Base-by-base conservation (phyloP, 1,139 yeast species). In the Suhomyces terraborum region DNA sequence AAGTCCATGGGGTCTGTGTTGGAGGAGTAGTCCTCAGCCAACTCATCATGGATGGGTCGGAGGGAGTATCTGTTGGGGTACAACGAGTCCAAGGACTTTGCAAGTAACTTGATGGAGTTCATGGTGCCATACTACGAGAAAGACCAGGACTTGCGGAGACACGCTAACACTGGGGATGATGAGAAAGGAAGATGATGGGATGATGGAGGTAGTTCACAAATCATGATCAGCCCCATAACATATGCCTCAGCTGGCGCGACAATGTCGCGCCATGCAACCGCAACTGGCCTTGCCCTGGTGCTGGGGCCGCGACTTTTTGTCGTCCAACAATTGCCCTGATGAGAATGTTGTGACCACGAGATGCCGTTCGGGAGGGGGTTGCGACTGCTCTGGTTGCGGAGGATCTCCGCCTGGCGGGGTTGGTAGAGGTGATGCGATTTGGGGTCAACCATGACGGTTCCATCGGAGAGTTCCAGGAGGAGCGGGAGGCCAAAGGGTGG, bases 41-140 rank as follows among this genome's bases (percentile, higher is more conserved):
- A 32, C 29, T 29, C 36, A 29, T 43, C 30, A 43, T 45, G 35
- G 6, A 45, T n/a, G 18, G 45, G 40, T 8, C 38, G 46, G n/a
- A 38, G 36, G 30, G 42, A 40, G 30, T 34, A 37, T 20, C 31
- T 33, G n/a, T 22, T 33, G 33, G 72, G 65, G 43, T 62, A 64
- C 35, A 66, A 48, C 33, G 51, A 55, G 42, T 69, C 75, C 43
- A 70, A 51, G 27, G 74, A 68, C 46, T 57, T 58, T 36, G 67
- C 73, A 36, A 69, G 48, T 22, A 66, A 52, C 44, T 67, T 69
- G 35, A 69, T 59, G 25, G 73, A 67, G 52, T 69, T 69, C 75
- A 69, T 69, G 26, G 30, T 35, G 26, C n/a, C 46, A 42, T 42
- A 19, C 24, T 35, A 26, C 13, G 34, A 33, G 6, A 18, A 13